A percentile compares a stretch with the other conserved stretches of the same genome.
Conservation (phyloP, 2,329 filamentous ascomycete species). For the Monilinia fructigena region DNA sequence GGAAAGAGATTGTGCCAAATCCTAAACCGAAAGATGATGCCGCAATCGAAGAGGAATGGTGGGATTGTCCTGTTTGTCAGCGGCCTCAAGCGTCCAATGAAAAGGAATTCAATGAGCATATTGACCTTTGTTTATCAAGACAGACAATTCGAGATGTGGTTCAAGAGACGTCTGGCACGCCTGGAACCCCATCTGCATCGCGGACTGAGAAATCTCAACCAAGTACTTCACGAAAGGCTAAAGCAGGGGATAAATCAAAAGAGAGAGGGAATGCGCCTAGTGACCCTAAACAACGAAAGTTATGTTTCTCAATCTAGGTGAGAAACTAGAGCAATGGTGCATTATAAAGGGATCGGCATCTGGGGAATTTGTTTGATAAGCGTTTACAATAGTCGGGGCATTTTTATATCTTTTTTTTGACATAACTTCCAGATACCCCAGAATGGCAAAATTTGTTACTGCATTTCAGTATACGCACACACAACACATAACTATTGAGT, state of each 20-base stretch:
- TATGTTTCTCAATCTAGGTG: slow-evolving; percentile 9
- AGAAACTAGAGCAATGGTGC: background rate
- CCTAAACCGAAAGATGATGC: slow-evolving; percentile 38
- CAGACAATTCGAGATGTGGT: slow-evolving; percentile 83
- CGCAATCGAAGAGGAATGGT: slow-evolving; percentile 51
- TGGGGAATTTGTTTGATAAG: slow-evolving; percentile 2
- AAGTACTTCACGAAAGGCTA: background rate
- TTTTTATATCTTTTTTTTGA: background rate
- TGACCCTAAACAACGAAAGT: slow-evolving; percentile 23
- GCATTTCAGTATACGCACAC: background rate
- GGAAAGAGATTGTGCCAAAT: slow-evolving; percentile 53
- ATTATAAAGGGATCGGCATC: background rate
- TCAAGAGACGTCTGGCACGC: slow-evolving; percentile 45
- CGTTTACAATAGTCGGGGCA: background rate
- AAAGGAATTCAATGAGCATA: slow-evolving; percentile 80
- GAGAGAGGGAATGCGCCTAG: slow-evolving; percentile 13
- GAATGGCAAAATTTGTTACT: background rate
- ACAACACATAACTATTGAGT: background rate
- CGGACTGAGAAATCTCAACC: background rate
- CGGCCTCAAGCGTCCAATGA: slow-evolving; percentile 74
- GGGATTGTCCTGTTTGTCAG: slow-evolving; percentile 88
- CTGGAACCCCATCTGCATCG: background rate
- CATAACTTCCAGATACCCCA: slow-evolving; percentile 8
- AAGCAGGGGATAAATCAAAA: slow-evolving; percentile 8
- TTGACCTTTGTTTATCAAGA: slow-evolving; percentile 85